These are phyloP conservation scores for Vitis cinerea DNA, from an alignment of 164 flowering plant species.

Conservation along the genomic window DNA sequence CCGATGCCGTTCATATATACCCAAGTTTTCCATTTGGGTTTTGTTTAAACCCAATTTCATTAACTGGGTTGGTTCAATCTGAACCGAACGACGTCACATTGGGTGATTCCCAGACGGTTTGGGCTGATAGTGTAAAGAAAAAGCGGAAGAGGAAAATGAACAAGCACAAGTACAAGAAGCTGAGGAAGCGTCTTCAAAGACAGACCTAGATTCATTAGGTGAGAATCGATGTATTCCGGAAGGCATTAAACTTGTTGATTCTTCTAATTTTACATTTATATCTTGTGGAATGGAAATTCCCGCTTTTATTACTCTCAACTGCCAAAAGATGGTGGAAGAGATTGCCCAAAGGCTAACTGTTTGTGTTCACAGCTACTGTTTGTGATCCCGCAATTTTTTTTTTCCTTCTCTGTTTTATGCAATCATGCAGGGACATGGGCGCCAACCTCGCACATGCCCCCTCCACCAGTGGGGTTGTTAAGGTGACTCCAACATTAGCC, in stretches of 20 bases:
- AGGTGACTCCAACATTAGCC: too few species aligned
- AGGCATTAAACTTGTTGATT: background rate
- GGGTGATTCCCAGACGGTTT: slow-evolving; percentile 25
- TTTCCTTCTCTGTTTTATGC: too few species aligned
- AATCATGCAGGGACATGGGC: too few species aligned
- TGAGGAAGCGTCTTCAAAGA: slow-evolving; percentile 51
- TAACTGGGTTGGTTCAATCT: slow-evolving; percentile 22
- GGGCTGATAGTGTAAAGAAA: slow-evolving; percentile 89
- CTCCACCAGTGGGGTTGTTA: too few species aligned
- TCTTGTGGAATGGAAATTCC: background rate
- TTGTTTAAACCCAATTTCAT: slow-evolving; percentile 23
- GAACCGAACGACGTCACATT: slow-evolving; percentile 15
- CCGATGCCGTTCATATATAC: slow-evolving; percentile 12
- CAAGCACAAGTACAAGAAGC: slow-evolving; percentile 76
- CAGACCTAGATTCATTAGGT: slow-evolving; percentile 32
- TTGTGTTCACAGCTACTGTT: background rate
- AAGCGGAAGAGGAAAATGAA: slow-evolving; percentile 92
- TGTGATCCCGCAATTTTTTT: background rate
- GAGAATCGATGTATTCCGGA: slow-evolving; percentile 1
- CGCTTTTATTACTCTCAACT: background rate
- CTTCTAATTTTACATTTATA: too few species aligned
- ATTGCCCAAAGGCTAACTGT: background rate
- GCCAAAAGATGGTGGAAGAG: background rate
- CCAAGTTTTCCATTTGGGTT: slow-evolving; percentile 44
- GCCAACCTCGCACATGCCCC: too few species aligned